Evolutionary conservation across 192 early-diverging fungal species (phyloP).

Genomic region (Backusella mclennaniae): DNA sequence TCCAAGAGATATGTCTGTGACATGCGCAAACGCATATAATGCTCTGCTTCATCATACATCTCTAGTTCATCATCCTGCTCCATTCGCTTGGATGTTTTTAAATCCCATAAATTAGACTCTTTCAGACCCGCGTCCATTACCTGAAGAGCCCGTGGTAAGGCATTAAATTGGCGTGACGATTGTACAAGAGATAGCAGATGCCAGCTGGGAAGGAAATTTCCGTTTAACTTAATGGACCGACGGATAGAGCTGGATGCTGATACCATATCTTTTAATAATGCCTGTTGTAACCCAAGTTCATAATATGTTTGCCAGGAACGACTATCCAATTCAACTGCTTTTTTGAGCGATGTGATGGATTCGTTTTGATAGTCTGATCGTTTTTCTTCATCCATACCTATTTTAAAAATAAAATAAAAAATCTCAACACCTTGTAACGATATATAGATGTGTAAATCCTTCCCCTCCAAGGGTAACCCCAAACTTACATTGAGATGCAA

Average conservation of each 20-base stretch:
- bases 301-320: constrained; percentile 55
- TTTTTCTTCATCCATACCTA: constrained; percentile 12
- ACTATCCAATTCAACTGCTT: constrained; percentile 50
- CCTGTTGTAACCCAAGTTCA: constrained; percentile 64
- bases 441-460: background rate
- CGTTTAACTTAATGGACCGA: constrained; percentile 54
- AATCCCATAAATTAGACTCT: constrained; percentile 51
- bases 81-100: constrained; percentile 37
- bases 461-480: background rate
- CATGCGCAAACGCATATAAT: constrained; percentile 6
- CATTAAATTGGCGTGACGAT: constrained; percentile 56
- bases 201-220: constrained; percentile 64
- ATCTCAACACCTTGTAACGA: background rate
- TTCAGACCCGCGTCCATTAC: constrained; percentile 60
- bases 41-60: constrained; percentile 51
- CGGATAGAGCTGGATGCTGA: constrained; percentile 51
- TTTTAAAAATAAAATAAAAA: background rate
- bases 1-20: background rate
- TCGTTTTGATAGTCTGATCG: constrained; percentile 3
- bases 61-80: constrained; percentile 54
- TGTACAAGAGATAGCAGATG: constrained; percentile 64
- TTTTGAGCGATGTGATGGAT: constrained; percentile 30
- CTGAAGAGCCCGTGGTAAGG: constrained; percentile 56
- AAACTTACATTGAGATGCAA: constrained; percentile 10
- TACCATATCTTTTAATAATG: constrained; percentile 57